Percentiles rank a stretch among this genome's conserved stretches.
phyloP scores from a whole-genome alignment of 2,329 filamentous ascomycete genomes.

The Aphanoascus verrucosus region DNA sequence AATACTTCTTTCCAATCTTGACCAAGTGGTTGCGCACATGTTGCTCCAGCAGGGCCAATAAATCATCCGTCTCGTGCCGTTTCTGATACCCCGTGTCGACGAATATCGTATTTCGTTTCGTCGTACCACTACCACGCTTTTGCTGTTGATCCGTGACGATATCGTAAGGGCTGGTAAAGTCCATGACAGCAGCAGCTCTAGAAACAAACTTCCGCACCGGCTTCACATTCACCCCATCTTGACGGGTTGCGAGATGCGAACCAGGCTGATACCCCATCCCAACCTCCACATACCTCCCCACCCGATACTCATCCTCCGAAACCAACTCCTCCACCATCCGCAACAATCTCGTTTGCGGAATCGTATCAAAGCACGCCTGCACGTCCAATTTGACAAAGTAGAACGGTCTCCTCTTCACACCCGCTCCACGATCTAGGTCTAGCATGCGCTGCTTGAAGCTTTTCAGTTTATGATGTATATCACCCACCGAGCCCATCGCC shows the following conservation, averaged over 20 bases:
- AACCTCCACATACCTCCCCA: conserved; percentile 66
- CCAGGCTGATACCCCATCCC: conserved; percentile 36
- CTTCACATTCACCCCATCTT: conserved; percentile 17
- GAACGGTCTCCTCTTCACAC: conserved; percentile 30
- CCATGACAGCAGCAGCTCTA: conserved; percentile 38
- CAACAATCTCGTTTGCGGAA: conserved; percentile 69
- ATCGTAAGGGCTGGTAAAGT: conserved; percentile 38
- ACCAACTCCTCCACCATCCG: conserved; percentile 50
- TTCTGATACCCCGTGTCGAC: conserved; percentile 56
- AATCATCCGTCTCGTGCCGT: conserved; percentile 45
- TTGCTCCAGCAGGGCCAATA: conserved; percentile 61
- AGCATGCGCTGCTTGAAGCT: conserved; percentile 48
- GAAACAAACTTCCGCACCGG: conserved; percentile 42
- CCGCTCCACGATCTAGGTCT: no score
- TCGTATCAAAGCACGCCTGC: conserved; percentile 85
- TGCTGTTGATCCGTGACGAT: conserved; percentile 26
- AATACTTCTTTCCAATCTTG: conserved; percentile 78
- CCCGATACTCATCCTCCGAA: conserved; percentile 54
- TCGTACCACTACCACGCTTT: conserved; percentile 22
- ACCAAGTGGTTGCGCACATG: conserved; percentile 81
- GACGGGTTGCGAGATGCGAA: conserved; percentile 2
- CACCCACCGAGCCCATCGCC: conserved; percentile 67
- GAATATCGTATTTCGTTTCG: conserved; percentile 57
- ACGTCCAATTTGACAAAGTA: conserved; percentile 94
- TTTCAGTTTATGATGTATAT: conserved; percentile 65